Base-by-base conservation (phyloP, 1,139 yeast genomes). In the Pneumocystis murina region DNA sequence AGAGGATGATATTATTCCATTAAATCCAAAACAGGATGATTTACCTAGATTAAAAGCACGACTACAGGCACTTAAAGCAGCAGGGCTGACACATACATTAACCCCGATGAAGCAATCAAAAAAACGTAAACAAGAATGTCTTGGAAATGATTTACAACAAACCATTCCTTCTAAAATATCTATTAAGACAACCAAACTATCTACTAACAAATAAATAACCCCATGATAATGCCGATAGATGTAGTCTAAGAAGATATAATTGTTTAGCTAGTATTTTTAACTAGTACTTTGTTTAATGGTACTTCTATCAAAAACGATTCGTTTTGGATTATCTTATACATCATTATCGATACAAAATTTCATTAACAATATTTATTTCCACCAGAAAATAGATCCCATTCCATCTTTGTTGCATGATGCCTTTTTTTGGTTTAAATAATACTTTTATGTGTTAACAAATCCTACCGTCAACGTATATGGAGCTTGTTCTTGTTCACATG, bases 41-140 rank as follows among this genome's bases (percentile, higher is more conserved):
- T 59, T 71, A 1, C 67, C 68, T 2, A 57, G 60, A 8, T 70
- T 77, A 36, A 74, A 77, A 59, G 67, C 67, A 0, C 77, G 85
- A 64, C 74, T 78, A 66, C 67, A 67, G 0, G 61, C 64, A 12
- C 71, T 86, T 38, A 66, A 61, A 7, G 68, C 70, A 0, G 63
- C 68, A 4, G 78, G 78, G 2, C 68, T 81, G 6, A 71, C 81
- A 2, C 90, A 86, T 70, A 77, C 82, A 8, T 76, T 83, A 66
- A 77, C 75, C 64, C 72, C 74, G 28, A 67, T 68, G 59, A 75
- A 76, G 66, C 71, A 67, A 66, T 75, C 72, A 66, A 74, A 74
- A 65, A 72, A 73, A 68, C 71, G 69, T 59, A 71, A 69, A 66
- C 64, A 68, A 70, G 66, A 59, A 65, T 24, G 55, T 24, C 14